Base-by-base conservation (phyloP, 2,329 filamentous ascomycete species). In the Beauveria caledonica region DNA sequence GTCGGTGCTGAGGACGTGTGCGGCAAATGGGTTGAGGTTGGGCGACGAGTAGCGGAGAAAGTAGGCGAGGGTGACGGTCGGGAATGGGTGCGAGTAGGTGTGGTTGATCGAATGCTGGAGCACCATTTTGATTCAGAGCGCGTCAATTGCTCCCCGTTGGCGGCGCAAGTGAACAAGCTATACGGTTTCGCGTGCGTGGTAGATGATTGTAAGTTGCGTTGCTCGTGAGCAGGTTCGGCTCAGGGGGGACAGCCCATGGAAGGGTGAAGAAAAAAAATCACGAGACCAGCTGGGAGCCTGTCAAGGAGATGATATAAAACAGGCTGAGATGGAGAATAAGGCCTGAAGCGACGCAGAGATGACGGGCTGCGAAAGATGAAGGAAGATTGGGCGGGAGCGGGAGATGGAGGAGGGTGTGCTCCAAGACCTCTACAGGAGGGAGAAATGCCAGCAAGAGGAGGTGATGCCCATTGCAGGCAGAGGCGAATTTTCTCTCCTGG, bases 11-110 rank as follows among this genome's bases (percentile, higher is more conserved):
- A 92, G 78, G 58, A 94, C 90, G 76, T 94, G 90, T 64, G 83
- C 86, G 65, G 86, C 87, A 77, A 93, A 92, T 7, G 90, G 90
- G 70, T 93, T 94, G 65, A 83, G 76, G 65, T 83, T 78, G 33
- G 82, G 81, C 5, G 81, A 84, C 62, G 89, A 91, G 76, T 94
- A 94, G 65, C 90, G 89, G 54, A 94, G 86, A 76, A 93, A 94
- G 81, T 91, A 94, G 76, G 90, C 90, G 73, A 94, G 86, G 53
- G 89, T 91, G 63, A 94, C 90, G 72, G 89, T 89, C 63, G 89
- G 86, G 77, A 93, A 93, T 53, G 88, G 87, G 74, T 93, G 90
- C 65, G 86, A 81, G 80, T 92, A 92, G 68, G 81, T 84, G 72
- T 89, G 87, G 74, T 82, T 85, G 67, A 84, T 86, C 58, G 82